These are phyloP conservation scores for Rhodomyrtus psidioides DNA, from an alignment of 441 rosid genomes.

Conservation along the genomic window DNA sequence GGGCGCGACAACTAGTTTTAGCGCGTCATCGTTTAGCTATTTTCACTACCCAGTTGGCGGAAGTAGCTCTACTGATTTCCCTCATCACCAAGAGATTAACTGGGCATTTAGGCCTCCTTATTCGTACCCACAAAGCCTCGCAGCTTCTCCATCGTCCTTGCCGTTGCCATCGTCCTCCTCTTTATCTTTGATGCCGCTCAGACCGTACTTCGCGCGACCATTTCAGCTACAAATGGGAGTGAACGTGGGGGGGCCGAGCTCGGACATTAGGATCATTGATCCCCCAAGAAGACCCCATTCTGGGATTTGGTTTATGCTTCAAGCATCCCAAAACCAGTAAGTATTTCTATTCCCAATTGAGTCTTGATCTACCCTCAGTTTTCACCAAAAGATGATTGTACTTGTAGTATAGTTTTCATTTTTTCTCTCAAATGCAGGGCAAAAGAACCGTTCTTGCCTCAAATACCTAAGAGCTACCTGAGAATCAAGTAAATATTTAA, in stretches of 20 bases:
- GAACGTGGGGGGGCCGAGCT: slow-evolving; percentile 64
- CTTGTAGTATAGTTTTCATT: slow-evolving; percentile 1
- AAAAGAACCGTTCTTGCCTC: slow-evolving; percentile 85
- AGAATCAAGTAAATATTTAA: slow-evolving; percentile 72
- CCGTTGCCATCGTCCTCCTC: slow-evolving; percentile 23
- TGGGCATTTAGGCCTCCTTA: slow-evolving; percentile 50
- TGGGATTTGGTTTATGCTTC: slow-evolving; percentile 94
- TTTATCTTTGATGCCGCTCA: slow-evolving; percentile 48
- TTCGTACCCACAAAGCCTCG: slow-evolving; percentile 20
- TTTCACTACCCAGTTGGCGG: slow-evolving; percentile 34
- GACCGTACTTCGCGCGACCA: slow-evolving; percentile 52
- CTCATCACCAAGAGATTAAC: slow-evolving; percentile 44
- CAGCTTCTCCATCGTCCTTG: slow-evolving; percentile 28
- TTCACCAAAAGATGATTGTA: background rate
- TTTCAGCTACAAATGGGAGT: slow-evolving; percentile 34
- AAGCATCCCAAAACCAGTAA: slow-evolving; percentile 90
- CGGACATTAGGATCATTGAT: slow-evolving; percentile 61
- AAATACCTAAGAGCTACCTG: slow-evolving; percentile 88
- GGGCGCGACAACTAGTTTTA: slow-evolving; percentile 11
- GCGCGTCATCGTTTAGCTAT: slow-evolving; percentile 30
- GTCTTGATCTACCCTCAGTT: background rate
- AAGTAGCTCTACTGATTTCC: slow-evolving; percentile 32
- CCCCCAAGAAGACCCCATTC: slow-evolving; percentile 80
- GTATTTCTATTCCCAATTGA: slow-evolving; percentile 14
- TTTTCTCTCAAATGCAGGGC: slow-evolving; percentile 42